These are phyloP conservation scores for Lactifluus pinguis DNA, from an alignment of 768 basidiomycete genomes.

Conservation along the genomic window DNA sequence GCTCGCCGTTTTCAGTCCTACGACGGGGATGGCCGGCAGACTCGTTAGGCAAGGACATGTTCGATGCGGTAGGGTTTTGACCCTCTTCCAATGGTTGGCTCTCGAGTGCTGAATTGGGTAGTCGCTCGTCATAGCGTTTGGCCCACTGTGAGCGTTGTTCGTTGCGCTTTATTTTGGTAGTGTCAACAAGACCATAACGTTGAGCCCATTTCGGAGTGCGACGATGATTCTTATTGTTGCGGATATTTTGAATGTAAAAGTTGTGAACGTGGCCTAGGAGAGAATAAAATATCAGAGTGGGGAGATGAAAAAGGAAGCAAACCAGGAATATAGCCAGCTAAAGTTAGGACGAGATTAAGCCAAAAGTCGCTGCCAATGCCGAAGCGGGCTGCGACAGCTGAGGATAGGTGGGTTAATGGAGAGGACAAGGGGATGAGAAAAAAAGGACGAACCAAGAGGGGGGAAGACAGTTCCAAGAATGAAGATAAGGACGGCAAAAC, in stretches of 20 bases:
- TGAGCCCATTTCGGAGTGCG: conserved; percentile 96
- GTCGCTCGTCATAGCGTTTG: conserved; percentile 73
- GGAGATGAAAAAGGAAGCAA: conserved; percentile 17
- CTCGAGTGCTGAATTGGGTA: conserved; percentile 58
- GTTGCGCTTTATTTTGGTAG: conserved; percentile 66
- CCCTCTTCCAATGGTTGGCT: conserved; percentile 72
- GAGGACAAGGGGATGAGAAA: conserved; percentile 6
- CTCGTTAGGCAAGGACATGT: conserved; percentile 24
- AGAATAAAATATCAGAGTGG: neutral
- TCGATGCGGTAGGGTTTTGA: conserved; percentile 38
- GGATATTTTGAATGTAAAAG: conserved; percentile 92
- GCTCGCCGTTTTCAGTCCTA: conserved; percentile 39
- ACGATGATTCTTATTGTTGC: conserved; percentile 88
- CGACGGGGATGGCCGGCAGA: conserved; percentile 23
- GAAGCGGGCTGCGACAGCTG: conserved; percentile 90
- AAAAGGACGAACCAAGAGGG: conserved; percentile 59
- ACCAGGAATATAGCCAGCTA: conserved; percentile 90
- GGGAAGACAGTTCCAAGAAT: conserved; percentile 86
- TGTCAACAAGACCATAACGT: conserved; percentile 83
- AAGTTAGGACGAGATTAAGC: conserved; percentile 80
- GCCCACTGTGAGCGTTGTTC: conserved; percentile 84
- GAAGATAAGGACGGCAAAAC: conserved; percentile 72
- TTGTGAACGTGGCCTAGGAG: conserved; percentile 78
- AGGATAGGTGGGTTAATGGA: neutral
- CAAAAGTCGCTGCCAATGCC: conserved; percentile 89